phyloP scores from a whole-genome alignment of 257 asterid species.

The Fraxinus americana region DNA sequence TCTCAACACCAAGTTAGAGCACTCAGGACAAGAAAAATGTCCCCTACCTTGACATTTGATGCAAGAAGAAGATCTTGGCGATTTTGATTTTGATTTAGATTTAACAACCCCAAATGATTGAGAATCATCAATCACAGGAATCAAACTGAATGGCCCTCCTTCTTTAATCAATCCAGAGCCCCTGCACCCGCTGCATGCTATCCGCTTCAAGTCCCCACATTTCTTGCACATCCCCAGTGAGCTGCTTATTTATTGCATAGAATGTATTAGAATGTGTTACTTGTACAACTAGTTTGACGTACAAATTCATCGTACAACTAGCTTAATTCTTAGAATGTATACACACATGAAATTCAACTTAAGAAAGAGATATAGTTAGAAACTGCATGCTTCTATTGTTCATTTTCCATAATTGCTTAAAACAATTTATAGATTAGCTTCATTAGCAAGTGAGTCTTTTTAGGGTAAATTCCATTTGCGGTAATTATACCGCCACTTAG shows the following conservation, averaged over 20 bases:
- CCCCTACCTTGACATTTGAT: constrained; percentile 61
- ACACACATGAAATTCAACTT: neutral
- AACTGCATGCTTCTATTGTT: neutral
- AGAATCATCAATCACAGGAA: constrained; percentile 36
- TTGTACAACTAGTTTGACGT: no score
- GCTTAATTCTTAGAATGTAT: no score
- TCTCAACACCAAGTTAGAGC: constrained; percentile 33
- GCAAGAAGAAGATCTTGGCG: constrained; percentile 38
- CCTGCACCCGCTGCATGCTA: constrained; percentile 74
- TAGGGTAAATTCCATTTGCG: no score
- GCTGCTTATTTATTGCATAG: constrained; percentile 33
- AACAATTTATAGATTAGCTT: no score
- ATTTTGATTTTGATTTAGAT: constrained; percentile 37
- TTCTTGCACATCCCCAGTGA: constrained; percentile 84
- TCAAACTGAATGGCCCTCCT: constrained; percentile 51
- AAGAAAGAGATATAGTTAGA: neutral
- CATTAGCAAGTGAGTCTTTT: no score
- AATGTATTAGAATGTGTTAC: no score
- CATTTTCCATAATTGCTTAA: no score
- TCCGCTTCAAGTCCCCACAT: constrained; percentile 78
- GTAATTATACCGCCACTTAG: no score
- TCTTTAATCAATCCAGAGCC: constrained; percentile 66
- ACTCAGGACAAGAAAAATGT: constrained; percentile 64
- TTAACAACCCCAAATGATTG: constrained; percentile 21
- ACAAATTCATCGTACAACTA: no score